Conservation (phyloP, 2,329 filamentous ascomycete species). For the Sarocladium oryzae region DNA sequence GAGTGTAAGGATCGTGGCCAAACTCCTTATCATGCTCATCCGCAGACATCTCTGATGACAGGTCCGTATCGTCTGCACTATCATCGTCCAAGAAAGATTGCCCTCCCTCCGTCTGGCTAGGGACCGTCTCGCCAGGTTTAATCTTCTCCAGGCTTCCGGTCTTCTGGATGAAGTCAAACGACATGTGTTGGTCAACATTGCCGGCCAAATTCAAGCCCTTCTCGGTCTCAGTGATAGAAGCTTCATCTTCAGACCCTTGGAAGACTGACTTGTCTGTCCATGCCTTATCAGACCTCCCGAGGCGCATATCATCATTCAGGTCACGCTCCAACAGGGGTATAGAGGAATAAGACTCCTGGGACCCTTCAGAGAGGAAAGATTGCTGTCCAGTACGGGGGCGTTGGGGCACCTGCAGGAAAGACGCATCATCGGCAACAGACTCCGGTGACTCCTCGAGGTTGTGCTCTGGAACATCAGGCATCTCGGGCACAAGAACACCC, state of each 20-base stretch:
- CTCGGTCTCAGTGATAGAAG: conserved; percentile 18
- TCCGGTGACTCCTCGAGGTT: conserved; percentile 3
- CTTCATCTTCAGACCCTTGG: conserved; percentile 38
- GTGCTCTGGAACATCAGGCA: conserved; percentile 10
- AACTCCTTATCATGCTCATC: conserved; percentile 30
- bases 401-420: conserved; percentile 17
- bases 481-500: conserved; percentile 27
- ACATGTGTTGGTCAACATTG: conserved; percentile 30
- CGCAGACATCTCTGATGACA: conserved; percentile 57
- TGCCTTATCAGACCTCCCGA: conserved; percentile 32
- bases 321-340: conserved; percentile 70
- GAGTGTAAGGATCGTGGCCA: conserved; percentile 15
- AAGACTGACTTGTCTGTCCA: conserved; percentile 53
- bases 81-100: conserved; percentile 45
- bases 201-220: conserved; percentile 14
- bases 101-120: conserved; percentile 21
- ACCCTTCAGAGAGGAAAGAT: conserved; percentile 53
- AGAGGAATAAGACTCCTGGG: conserved; percentile 69
- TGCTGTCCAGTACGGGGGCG: conserved; percentile 28
- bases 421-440: not conserved
- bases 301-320: conserved; percentile 42
- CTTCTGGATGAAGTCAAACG: conserved; percentile 49
- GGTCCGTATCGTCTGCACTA: conserved; percentile 47
- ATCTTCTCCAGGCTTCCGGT: conserved; percentile 45
- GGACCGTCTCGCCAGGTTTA: conserved; percentile 26